phyloP scores from a whole-genome alignment of 192 early-diverging fungal species.

The Coemansia sp. region DNA sequence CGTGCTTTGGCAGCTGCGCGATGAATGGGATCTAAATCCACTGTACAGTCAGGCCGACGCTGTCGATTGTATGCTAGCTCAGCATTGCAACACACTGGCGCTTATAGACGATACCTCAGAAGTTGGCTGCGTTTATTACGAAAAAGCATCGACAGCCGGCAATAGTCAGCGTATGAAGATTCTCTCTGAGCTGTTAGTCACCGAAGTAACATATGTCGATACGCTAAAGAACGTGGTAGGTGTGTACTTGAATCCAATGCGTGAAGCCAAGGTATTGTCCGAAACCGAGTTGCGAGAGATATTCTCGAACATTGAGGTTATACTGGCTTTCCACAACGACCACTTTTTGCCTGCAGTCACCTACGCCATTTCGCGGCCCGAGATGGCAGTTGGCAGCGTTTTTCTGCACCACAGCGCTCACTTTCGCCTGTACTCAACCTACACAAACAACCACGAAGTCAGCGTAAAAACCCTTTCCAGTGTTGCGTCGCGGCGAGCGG shows the following conservation, averaged over 20 bases:
- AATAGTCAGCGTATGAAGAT: constrained; percentile 62
- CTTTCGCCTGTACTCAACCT: constrained; percentile 82
- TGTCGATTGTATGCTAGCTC: not conserved
- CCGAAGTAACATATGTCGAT: constrained; percentile 86
- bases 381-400: constrained; percentile 65
- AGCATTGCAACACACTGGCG: not conserved
- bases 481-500: constrained; percentile 43
- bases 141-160: constrained; percentile 24
- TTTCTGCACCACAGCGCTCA: constrained; percentile 75
- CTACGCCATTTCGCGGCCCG: constrained; percentile 31
- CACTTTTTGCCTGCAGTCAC: constrained; percentile 63
- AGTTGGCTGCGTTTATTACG: constrained; percentile 28
- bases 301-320: constrained; percentile 83
- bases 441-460: constrained; percentile 82
- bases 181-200: constrained; percentile 76
- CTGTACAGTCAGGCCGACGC: constrained; percentile 25
- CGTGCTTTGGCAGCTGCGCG: constrained; percentile 49
- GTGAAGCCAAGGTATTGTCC: constrained; percentile 52
- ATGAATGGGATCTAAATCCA: constrained; percentile 54
- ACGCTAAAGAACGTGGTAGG: constrained; percentile 72
- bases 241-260: constrained; percentile 62
- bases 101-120: not conserved
- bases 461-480: constrained; percentile 62
- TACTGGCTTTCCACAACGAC: constrained; percentile 67
- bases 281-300: constrained; percentile 63